These are phyloP conservation scores for Austroboletus olivaceoglutinosus DNA, from an alignment of 1,284 basidiomycete genomes.

Conservation along the genomic window DNA sequence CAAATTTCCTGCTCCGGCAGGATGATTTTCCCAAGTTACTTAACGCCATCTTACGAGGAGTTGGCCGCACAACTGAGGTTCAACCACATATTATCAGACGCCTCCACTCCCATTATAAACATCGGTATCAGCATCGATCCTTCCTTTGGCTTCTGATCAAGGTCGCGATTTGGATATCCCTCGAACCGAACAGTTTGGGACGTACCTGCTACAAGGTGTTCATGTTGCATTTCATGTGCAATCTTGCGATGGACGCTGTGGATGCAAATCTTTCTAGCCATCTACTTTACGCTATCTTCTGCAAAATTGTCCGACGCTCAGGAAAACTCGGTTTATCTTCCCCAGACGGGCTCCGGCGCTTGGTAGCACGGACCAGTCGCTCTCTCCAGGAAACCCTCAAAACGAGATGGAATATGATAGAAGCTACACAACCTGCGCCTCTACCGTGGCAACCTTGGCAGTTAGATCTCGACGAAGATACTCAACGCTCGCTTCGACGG, in stretches of 20 bases:
- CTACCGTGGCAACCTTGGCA: not conserved
- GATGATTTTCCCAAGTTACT: conserved; percentile 28
- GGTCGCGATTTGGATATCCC: conserved; percentile 30
- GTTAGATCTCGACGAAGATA: conserved; percentile 2
- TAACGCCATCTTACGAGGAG: conserved; percentile 39
- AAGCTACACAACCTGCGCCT: not conserved
- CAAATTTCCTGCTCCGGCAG: not conserved
- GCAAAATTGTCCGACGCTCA: not conserved
- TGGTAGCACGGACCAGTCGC: not conserved
- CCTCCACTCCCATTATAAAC: conserved; percentile 21
- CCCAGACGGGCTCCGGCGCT: not conserved
- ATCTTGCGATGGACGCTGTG: not conserved
- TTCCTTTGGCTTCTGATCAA: conserved; percentile 46
- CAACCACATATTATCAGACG: conserved; percentile 35
- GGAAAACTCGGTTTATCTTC: not conserved
- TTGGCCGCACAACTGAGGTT: conserved; percentile 24
- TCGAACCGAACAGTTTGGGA: conserved; percentile 25
- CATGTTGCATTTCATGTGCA: not conserved
- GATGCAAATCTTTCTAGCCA: not conserved
- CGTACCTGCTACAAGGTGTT: not conserved
- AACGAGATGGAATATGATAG: not conserved
- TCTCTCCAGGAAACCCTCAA: not conserved
- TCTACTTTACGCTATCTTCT: not conserved
- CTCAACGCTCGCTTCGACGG: conserved; percentile 26
- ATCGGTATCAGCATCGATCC: conserved; percentile 6